Evolutionary conservation across 768 basidiomycete species (phyloP).

Genomic region (Auricularia auricula-judae): DNA sequence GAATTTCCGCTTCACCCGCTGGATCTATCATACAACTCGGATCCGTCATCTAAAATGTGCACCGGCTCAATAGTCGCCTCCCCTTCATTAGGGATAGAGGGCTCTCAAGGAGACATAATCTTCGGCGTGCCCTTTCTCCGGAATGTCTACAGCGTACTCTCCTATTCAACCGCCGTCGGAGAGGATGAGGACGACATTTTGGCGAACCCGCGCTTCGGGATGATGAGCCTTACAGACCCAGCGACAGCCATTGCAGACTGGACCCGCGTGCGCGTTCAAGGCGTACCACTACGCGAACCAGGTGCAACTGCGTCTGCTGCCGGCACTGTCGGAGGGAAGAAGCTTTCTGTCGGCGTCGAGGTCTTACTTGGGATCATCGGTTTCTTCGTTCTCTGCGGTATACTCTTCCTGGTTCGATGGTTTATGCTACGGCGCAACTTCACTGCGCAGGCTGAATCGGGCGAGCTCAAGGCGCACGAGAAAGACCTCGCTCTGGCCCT

Average conservation of each 20-base stretch:
- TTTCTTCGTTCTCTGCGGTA: conserved; percentile 45
- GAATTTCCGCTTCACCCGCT: conserved; percentile 62
- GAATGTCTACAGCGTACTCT: conserved; percentile 69
- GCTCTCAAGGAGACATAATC: conserved; percentile 49
- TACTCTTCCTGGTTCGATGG: conserved; percentile 46
- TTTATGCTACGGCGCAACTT: conserved; percentile 30
- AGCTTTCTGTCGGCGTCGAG: conserved; percentile 47
- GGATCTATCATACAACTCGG: conserved; percentile 41
- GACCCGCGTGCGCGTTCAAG: conserved; percentile 53
- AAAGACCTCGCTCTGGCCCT: not conserved
- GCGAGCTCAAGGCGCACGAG: not conserved
- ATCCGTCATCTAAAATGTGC: conserved; percentile 38
- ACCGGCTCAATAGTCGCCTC: conserved; percentile 58
- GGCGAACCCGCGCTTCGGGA: conserved; percentile 40
- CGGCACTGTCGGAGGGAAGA: conserved; percentile 18
- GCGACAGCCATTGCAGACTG: conserved; percentile 56
- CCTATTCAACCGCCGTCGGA: conserved; percentile 29
- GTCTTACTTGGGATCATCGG: conserved; percentile 48
- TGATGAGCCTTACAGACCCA: conserved; percentile 53
- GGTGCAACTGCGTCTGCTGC: conserved; percentile 1
- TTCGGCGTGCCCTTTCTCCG: conserved; percentile 72
- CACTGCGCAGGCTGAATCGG: not conserved
- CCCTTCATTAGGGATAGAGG: conserved; percentile 24
- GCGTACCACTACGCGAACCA: conserved; percentile 36
- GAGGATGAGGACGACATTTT: conserved; percentile 1